Percentiles rank a stretch among this genome's conserved stretches.
phyloP scores from a whole-genome alignment of 768 basidiomycete species.

The Agaricus subrufescens region DNA sequence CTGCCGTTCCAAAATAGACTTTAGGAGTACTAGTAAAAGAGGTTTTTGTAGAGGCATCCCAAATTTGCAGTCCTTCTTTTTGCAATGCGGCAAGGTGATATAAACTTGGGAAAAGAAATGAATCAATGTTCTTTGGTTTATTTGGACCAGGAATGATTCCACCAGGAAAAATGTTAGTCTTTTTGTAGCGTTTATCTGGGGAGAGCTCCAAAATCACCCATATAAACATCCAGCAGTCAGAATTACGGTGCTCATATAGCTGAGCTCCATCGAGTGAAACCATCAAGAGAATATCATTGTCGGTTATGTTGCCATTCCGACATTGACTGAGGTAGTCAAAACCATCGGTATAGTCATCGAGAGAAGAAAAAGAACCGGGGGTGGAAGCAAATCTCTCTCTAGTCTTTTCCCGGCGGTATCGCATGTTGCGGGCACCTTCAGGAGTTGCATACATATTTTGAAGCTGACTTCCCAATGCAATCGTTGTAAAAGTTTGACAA shows the following conservation, averaged over 20 bases:
- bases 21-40: conserved; percentile 16
- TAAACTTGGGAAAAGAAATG: conserved; percentile 28
- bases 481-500: conserved; percentile 27
- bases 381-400: not conserved
- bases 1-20: conserved; percentile 23
- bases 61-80: conserved; percentile 25
- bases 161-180: conserved; percentile 18
- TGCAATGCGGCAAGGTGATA: conserved; percentile 27
- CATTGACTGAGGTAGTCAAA: conserved; percentile 19
- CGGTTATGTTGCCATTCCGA: conserved; percentile 16
- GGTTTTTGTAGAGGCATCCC: conserved; percentile 18
- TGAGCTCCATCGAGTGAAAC: conserved; percentile 35
- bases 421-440: not conserved
- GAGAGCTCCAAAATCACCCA: conserved; percentile 22
- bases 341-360: conserved; percentile 23
- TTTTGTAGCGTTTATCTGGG: conserved; percentile 22
- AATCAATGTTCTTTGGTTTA: conserved; percentile 26
- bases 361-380: not conserved
- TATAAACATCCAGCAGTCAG: conserved; percentile 26
- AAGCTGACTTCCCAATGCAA: conserved; percentile 37
- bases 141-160: conserved; percentile 25
- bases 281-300: conserved; percentile 24
- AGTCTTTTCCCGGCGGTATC: not conserved
- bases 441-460: conserved; percentile 27
- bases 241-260: conserved; percentile 30